phyloP scores from a whole-genome alignment of 306 rosid genomes.

The Fagus crenata region DNA sequence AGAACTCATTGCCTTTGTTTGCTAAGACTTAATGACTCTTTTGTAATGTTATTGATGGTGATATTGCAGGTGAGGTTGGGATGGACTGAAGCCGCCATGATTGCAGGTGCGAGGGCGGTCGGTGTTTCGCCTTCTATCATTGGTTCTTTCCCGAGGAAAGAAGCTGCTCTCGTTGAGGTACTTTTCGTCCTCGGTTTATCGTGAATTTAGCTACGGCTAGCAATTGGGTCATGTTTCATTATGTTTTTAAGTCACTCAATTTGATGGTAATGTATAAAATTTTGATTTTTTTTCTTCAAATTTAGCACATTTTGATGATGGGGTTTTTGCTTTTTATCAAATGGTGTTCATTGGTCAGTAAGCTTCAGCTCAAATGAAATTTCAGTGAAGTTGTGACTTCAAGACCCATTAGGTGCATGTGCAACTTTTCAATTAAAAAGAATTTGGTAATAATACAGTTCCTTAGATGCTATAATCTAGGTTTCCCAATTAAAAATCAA shows the following conservation, averaged over 20 bases:
- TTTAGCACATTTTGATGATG: not conserved
- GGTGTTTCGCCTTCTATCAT: conserved; percentile 85
- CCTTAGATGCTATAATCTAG: no score
- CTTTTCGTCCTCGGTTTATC: conserved; percentile 7
- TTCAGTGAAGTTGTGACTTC: not conserved
- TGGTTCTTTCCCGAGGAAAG: conserved; percentile 83
- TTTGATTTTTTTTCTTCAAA: no score
- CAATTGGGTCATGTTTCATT: not conserved
- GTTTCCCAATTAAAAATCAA: no score
- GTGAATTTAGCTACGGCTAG: not conserved
- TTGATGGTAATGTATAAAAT: no score
- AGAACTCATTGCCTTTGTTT: not conserved
- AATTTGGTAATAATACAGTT: no score
- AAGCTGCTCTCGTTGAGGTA: conserved; percentile 83
- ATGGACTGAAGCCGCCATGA: conserved; percentile 79
- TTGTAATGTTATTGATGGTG: no score
- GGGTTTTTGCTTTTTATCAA: no score
- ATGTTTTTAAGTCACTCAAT: not conserved
- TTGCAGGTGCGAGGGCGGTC: conserved; percentile 78
- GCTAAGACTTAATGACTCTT: no score
- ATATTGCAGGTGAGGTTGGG: conserved; percentile 67
- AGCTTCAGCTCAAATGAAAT: not conserved
- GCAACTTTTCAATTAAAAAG: not conserved
- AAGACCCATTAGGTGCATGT: not conserved
- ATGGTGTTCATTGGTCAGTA: no score